Evolutionary conservation across 257 asterid genomes (phyloP).

Genomic region (Paraleonurus japonicus): DNA sequence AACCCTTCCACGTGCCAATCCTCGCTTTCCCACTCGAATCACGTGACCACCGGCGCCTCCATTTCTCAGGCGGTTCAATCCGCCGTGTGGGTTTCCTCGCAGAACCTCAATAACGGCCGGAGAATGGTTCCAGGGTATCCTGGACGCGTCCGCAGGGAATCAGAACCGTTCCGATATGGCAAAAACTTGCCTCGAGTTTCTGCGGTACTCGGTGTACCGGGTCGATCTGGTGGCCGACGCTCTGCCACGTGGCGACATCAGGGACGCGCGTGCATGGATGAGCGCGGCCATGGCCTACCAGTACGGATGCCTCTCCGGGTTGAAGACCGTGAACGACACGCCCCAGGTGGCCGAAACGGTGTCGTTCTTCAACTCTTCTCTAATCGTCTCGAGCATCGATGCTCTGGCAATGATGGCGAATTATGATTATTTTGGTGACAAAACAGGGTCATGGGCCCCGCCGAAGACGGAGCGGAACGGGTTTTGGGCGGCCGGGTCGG

Average conservation of each 20-base stretch:
- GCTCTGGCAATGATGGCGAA: conserved; percentile 54
- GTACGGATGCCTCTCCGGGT: conserved; percentile 54
- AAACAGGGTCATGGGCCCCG: conserved; percentile 46
- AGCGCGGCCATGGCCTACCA: conserved; percentile 56
- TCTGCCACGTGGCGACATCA: conserved; percentile 30
- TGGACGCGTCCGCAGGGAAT: conserved; percentile 32
- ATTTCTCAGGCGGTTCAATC: conserved; percentile 26
- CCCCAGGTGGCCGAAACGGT: conserved; percentile 41
- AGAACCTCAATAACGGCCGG: conserved; percentile 31
- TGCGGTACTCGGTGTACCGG: conserved; percentile 43
- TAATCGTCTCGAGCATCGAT: conserved; percentile 41
- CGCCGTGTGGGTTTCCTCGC: conserved; percentile 37
- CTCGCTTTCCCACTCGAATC: conserved; percentile 36
- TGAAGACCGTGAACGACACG: conserved; percentile 47
- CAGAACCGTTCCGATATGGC: conserved; percentile 49
- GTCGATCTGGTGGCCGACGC: conserved; percentile 27
- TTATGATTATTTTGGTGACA: conserved; percentile 45
- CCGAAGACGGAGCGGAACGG: conserved; percentile 66
- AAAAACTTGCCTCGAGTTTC: conserved; percentile 41
- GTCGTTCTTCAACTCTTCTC: conserved; percentile 31
- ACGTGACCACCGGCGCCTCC: conserved; percentile 33
- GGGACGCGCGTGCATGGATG: conserved; percentile 78
- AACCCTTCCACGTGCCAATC: conserved; percentile 26
- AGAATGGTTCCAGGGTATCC: conserved; percentile 36
- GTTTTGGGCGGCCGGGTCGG: conserved; percentile 41